These are phyloP conservation scores for Tuber indicum DNA, from an alignment of 495 filamentous ascomycete genomes.

Conservation along the genomic window DNA sequence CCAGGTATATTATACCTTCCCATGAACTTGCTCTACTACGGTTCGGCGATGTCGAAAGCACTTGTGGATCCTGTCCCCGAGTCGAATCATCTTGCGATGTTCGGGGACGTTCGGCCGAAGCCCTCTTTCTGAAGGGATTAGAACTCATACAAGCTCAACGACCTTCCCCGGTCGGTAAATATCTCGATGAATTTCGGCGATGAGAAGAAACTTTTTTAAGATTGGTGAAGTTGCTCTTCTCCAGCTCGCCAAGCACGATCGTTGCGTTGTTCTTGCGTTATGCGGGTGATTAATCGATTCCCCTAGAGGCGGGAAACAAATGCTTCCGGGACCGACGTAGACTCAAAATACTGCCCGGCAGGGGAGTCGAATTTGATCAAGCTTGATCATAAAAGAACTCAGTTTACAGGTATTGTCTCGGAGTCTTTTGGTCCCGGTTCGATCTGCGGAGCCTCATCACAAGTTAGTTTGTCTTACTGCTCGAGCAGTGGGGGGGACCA, in stretches of 20 bases:
- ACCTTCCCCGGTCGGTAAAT: background rate
- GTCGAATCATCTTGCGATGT: background rate
- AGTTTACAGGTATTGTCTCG: background rate
- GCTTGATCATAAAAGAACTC: background rate
- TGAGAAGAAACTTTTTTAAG: background rate
- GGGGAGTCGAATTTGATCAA: background rate
- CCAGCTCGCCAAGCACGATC: background rate
- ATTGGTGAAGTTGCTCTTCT: background rate
- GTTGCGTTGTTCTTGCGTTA: constrained; percentile 1
- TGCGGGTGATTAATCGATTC: background rate
- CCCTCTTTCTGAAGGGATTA: background rate
- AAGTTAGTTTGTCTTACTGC: background rate
- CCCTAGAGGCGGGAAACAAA: background rate
- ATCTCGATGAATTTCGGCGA: background rate
- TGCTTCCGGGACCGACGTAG: background rate
- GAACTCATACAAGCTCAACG: constrained; percentile 1
- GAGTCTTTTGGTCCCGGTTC: background rate
- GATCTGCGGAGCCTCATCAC: constrained; percentile 1
- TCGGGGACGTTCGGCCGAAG: background rate
- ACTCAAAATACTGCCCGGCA: background rate
- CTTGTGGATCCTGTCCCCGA: background rate
- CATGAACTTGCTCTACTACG: background rate
- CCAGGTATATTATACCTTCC: background rate
- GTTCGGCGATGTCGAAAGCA: background rate
- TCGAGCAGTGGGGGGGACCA: background rate